Base-by-base conservation (phyloP, 352 stramenopile species). In the Pythium sp. region DNA sequence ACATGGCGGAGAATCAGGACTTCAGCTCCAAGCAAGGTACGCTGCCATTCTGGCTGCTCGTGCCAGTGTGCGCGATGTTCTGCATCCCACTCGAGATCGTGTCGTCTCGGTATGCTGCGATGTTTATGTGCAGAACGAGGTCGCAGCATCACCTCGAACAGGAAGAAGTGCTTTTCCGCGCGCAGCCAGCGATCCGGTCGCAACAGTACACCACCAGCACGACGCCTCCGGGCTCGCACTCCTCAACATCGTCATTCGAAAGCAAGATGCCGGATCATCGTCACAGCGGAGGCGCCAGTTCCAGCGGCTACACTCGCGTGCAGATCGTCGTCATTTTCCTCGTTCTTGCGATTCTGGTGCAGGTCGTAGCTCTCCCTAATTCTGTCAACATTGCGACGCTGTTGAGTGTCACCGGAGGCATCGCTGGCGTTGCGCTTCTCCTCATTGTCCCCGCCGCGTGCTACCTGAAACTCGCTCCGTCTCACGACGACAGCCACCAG, bases 1-100 rank as follows among this genome's bases (percentile, higher is more conserved):
- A 90, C 53, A 64, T 89, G 22, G 51, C 86, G 5, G 72, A 75
- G 59, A 88, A 88, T 70, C 84, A 84, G 46, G 70, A 85, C 62
- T 77, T 76, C 54, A 43, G 60, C n/a, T 38, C 46, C 3, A 62
- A 69, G 4, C 75, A 81, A 54, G 67, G 58, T 5, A 65, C 66
- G 8, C 66, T 82, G 57, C 55, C 62, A 18, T 89, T 76, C 65
- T 86, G 78, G 76, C 74, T 80, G 20, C 32, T 77, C 14, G 47
- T 89, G n/a, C 80, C 82, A 5, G 69, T 78, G n/a, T 68, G 68
- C 36, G 73, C 72, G 9, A 60, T 87, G 15, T 62, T 81, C 12
- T 77, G 78, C 57, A 78, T 84, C 38, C 72, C 78, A 12, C 72
- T 80, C 41, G 80, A 90, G 75, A 66, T 90, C 57, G 76, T 82